Evolutionary conservation across 2,329 filamentous ascomycete species (phyloP), one percentile per base, ranked within the genome.

Genomic region (Hypoxylon sp.): DNA sequence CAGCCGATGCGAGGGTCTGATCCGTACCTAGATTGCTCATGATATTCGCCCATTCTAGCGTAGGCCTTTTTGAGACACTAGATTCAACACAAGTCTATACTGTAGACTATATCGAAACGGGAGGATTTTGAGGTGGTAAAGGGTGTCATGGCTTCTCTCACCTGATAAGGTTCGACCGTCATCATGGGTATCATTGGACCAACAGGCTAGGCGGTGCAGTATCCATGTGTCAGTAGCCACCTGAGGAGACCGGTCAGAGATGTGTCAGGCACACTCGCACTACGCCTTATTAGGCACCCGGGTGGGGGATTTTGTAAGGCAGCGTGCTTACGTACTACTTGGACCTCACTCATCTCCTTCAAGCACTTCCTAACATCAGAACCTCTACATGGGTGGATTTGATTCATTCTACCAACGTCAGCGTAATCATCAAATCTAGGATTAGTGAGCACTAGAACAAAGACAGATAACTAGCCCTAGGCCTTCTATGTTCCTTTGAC

Each of bases 201-300:
- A 56, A 56, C 14, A 46, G 50, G 17, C 20, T 30, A 35, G 65
- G 65, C 65, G 37, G 65, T 64, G 65, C 48, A 49, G 30, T 20
- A 49, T 27, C 56, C 33, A 61, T 68, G 64, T 67, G 65, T 49
- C 61, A 59, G 40, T 44, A 64, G 55, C 63, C 50, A 61, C 61
- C 50, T 30, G 50, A 61, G 44, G 33, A 27, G 50, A 50, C 20
- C 48, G 54, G 61, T 65, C 66, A 65, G 56, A 51, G 56, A 62
- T 58, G 62, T 58, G 64, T 64, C 60, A 64, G 61, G 57, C 61
- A 68, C 64, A 31, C 7, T 42, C 33, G 37, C 61, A 51, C 59
- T 64, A 67, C 56, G 46, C 60, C 60, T 55, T n/a, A 55, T 64
- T 56, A 49, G 50, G 55, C 22, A 49, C 6, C 14, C 30, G 53